Conservation (phyloP, 129 eudicot genomes). For the Saposhnikovia divaricata region DNA sequence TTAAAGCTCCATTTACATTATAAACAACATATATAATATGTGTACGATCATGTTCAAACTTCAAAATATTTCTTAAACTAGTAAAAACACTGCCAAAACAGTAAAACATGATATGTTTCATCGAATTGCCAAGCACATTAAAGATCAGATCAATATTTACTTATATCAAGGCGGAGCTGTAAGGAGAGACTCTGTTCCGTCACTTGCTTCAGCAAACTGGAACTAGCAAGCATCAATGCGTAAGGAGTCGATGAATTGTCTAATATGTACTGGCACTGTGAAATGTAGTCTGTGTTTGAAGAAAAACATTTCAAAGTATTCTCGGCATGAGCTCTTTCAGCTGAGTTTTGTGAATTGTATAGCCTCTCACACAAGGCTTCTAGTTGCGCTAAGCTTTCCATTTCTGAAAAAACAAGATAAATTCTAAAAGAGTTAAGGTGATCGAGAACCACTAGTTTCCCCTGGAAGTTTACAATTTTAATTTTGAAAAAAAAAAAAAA, state of each 20-base stretch:
- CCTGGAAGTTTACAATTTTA: constrained; percentile 54
- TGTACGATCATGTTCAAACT: not conserved
- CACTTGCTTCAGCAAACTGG: constrained; percentile 98
- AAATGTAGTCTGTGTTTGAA: constrained; percentile 69
- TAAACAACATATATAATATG: not conserved
- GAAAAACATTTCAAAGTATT: constrained; percentile 91
- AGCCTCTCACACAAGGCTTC: constrained; percentile 97
- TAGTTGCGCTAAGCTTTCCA: constrained; percentile 96
- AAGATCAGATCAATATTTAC: constrained; percentile 40
- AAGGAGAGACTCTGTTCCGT: constrained; percentile 87
- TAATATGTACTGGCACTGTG: constrained; percentile 92
- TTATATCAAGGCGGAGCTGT: constrained; percentile 97
- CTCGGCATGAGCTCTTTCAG: constrained; percentile 92
- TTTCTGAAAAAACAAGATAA: constrained; percentile 30
- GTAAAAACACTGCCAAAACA: not conserved
- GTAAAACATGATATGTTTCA: not conserved
- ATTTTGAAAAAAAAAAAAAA: not conserved
- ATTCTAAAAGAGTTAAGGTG: constrained; percentile 32
- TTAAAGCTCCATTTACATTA: not conserved
- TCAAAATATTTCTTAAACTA: not conserved
- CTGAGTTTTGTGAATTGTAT: constrained; percentile 92
- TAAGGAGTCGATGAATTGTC: constrained; percentile 94
- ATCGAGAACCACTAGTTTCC: constrained; percentile 55
- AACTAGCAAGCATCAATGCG: constrained; percentile 98
- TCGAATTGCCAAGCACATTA: not conserved